phyloP scores from a whole-genome alignment of 768 basidiomycete genomes.

The Serendipita sp. region DNA sequence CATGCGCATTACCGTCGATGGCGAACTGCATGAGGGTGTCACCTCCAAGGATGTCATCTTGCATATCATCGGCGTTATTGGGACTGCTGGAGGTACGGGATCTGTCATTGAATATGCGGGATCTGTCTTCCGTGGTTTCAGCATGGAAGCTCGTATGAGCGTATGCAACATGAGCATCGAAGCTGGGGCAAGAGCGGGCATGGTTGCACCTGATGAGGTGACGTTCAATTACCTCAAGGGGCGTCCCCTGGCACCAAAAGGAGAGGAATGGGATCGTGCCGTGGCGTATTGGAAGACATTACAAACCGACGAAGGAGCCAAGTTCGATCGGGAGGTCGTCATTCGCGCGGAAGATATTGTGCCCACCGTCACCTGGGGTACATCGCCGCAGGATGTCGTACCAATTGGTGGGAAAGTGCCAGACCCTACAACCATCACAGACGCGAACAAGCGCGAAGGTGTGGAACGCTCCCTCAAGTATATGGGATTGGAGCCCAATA shows the following conservation, averaged over 20 bases:
- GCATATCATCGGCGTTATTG: slow-evolving; percentile 79
- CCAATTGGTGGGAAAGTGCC: slow-evolving; percentile 72
- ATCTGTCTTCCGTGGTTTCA: slow-evolving; percentile 68
- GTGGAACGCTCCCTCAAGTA: slow-evolving; percentile 66
- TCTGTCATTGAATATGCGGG: slow-evolving; percentile 83
- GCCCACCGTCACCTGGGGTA: slow-evolving; percentile 87
- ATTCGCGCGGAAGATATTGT: slow-evolving; percentile 74
- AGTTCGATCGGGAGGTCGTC: slow-evolving; percentile 68
- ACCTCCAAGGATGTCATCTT: slow-evolving; percentile 83
- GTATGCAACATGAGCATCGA: slow-evolving; percentile 95
- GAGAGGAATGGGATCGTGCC: slow-evolving; percentile 73
- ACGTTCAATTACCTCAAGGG: slow-evolving; percentile 74
- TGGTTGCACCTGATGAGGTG: slow-evolving; percentile 80
- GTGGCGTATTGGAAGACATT: slow-evolving; percentile 76
- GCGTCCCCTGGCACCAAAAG: slow-evolving; percentile 68
- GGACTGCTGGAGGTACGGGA: slow-evolving; percentile 90
- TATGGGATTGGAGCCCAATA: slow-evolving; percentile 73
- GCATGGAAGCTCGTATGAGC: slow-evolving; percentile 85
- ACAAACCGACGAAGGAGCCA: slow-evolving; percentile 64
- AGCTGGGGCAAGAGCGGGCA: slow-evolving; percentile 81
- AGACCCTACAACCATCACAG: slow-evolving; percentile 49
- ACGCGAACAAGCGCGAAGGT: slow-evolving; percentile 48
- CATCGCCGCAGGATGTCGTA: slow-evolving; percentile 77
- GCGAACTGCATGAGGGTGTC: slow-evolving; percentile 64
- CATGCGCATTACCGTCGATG: slow-evolving; percentile 83